phyloP scores from a whole-genome alignment of 352 stramenopile genomes.

The Phytophthora sp. region DNA sequence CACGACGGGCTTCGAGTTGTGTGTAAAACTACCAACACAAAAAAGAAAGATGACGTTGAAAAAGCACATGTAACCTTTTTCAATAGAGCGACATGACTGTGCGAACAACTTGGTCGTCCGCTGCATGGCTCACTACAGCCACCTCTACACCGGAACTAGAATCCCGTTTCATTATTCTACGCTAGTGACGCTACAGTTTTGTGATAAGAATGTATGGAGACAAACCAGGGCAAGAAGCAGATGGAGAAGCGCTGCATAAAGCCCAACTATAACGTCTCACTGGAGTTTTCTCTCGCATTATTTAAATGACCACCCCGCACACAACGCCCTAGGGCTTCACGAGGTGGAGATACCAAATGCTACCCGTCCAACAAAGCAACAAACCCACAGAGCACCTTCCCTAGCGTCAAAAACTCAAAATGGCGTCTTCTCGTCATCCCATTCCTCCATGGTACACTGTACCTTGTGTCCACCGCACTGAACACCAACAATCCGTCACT shows the following conservation, averaged over 20 bases:
- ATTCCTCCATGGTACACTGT: no score
- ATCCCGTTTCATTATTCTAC: no score
- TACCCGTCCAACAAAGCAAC: conserved; percentile 5
- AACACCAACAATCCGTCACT: neutral
- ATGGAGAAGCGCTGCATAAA: conserved; percentile 64
- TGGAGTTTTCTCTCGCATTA: conserved; percentile 69
- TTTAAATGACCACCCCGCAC: conserved; percentile 86
- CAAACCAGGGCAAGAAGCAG: conserved; percentile 83
- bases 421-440: no score
- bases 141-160: no score
- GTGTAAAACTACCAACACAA: conserved; percentile 19
- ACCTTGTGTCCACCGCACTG: neutral
- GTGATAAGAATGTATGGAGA: conserved; percentile 52
- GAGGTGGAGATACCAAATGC: conserved; percentile 90
- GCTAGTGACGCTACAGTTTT: no score
- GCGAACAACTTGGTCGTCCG: no score
- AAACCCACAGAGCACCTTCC: neutral
- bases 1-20: conserved; percentile 6
- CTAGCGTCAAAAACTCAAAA: conserved; percentile 21
- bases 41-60: neutral
- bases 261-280: conserved; percentile 82
- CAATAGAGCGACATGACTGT: conserved; percentile 16
- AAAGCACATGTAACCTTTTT: conserved; percentile 6
- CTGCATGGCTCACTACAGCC: no score
- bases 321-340: conserved; percentile 59